Conservation (phyloP, 2,329 filamentous ascomycete species). For the Claviceps sp. region DNA sequence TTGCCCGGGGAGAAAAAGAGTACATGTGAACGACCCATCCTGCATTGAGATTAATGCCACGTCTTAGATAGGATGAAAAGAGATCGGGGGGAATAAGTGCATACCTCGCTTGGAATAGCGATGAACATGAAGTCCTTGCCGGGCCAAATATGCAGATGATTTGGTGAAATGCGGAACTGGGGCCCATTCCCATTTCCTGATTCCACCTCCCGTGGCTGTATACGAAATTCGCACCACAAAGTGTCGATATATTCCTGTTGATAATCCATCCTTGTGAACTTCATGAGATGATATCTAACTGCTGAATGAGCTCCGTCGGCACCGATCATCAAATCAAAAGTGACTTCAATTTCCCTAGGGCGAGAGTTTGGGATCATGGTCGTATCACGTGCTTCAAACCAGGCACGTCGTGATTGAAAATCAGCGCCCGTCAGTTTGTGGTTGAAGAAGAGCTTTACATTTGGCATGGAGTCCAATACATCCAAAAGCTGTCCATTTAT, state of each 20-base stretch:
- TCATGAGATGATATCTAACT: constrained; percentile 89
- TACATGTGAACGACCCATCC: constrained; percentile 90
- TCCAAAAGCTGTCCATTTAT: constrained; percentile 79
- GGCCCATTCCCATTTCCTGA: constrained; percentile 19
- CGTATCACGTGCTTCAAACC: constrained; percentile 56
- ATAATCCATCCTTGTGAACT: constrained; percentile 81
- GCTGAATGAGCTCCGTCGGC: constrained; percentile 92
- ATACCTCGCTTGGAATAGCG: constrained; percentile 63
- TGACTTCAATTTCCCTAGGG: constrained; percentile 62
- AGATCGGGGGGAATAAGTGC: constrained; percentile 9
- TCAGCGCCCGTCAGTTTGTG: constrained; percentile 89
- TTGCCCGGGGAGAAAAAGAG: constrained; percentile 68
- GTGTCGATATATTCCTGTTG: constrained; percentile 92
- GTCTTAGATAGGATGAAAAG: constrained; percentile 5
- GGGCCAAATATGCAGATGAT: constrained; percentile 97
- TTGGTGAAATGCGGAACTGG: constrained; percentile 69
- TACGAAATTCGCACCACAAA: constrained; percentile 91
- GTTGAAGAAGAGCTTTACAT: constrained; percentile 85
- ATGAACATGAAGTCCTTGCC: constrained; percentile 96
- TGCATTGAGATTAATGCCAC: constrained; percentile 20
- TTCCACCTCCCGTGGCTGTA: constrained; percentile 37
- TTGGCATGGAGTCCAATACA: constrained; percentile 68
- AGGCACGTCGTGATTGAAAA: constrained; percentile 65
- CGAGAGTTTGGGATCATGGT: constrained; percentile 26
- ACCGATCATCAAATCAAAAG: constrained; percentile 88